Evolutionary conservation across 768 basidiomycete genomes (phyloP).

Genomic region (Royoungia palumana): DNA sequence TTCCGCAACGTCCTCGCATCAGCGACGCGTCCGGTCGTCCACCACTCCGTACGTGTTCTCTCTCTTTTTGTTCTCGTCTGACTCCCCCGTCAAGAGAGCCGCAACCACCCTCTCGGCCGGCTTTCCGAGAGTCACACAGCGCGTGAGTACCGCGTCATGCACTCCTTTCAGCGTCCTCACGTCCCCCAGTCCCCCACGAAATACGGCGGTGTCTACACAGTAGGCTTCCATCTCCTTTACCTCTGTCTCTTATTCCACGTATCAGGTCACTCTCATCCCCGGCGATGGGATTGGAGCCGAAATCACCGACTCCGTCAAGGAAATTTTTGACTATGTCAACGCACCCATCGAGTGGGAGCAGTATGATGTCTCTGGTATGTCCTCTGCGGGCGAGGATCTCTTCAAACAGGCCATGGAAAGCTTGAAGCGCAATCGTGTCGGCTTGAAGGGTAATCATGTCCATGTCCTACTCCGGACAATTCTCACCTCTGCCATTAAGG

Average conservation of each 20-base stretch:
- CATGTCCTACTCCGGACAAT: not conserved
- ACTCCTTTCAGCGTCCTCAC: conserved; percentile 3
- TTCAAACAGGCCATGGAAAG: conserved; percentile 99
- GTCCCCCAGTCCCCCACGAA: conserved; percentile 73
- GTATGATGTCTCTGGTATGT: conserved; percentile 96
- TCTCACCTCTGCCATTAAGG: conserved; percentile 45
- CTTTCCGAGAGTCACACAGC: conserved; percentile 70
- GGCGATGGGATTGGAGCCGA: conserved; percentile 98
- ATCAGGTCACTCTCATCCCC: conserved; percentile 91
- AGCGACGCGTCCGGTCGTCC: conserved; percentile 49
- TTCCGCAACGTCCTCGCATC: conserved; percentile 62
- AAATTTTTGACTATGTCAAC: conserved; percentile 96
- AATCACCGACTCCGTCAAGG: conserved; percentile 97
- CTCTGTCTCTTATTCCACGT: conserved; percentile 21
- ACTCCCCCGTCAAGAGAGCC: conserved; percentile 45
- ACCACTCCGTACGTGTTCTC: conserved; percentile 47
- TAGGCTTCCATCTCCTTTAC: conserved; percentile 35
- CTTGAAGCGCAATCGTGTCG: conserved; percentile 94
- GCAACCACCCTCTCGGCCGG: conserved; percentile 78
- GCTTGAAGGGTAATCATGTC: conserved; percentile 79
- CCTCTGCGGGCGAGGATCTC: conserved; percentile 87
- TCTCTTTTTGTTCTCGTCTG: not conserved
- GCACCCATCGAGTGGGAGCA: conserved; percentile 99
- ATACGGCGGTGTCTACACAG: conserved; percentile 91
- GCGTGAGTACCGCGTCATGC: conserved; percentile 43